Conservation (phyloP, 208 protist genomes). For the Acanthamoeba sp. region DNA sequence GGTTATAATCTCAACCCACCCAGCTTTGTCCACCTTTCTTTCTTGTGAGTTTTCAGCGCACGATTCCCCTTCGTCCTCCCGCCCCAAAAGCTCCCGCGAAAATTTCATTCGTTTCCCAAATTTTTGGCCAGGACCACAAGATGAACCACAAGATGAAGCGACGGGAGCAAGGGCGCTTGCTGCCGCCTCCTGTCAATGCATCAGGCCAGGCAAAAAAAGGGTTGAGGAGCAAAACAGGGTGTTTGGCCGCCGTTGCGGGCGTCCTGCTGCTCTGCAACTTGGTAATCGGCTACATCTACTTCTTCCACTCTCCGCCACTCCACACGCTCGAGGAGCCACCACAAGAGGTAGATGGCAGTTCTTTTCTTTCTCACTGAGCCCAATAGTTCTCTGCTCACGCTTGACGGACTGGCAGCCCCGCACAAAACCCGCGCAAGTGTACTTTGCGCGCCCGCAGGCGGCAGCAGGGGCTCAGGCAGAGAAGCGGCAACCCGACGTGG, state of each 20-base stretch:
- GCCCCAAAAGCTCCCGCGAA: no score
- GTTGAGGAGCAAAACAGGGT: not conserved
- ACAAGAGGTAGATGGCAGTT: no score
- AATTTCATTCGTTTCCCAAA: no score
- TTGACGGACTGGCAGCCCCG: no score
- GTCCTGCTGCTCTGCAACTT: not conserved
- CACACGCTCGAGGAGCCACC: not conserved
- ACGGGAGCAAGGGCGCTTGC: not conserved
- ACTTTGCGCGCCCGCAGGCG: not conserved
- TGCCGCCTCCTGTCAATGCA: not conserved
- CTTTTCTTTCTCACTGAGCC: no score
- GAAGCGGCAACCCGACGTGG: not conserved
- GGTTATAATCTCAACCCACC: not conserved
- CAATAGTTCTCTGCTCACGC: no score
- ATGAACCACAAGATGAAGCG: not conserved
- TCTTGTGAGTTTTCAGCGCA: slow-evolving; percentile 39
- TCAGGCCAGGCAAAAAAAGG: not conserved
- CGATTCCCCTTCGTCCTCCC: not conserved
- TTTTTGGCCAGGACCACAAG: no score
- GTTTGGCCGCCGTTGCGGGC: not conserved
- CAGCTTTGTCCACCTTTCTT: slow-evolving; percentile 24
- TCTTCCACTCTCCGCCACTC: not conserved
- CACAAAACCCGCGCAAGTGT: not conserved
- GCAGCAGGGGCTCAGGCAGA: not conserved
- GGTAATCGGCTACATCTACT: not conserved